These are phyloP conservation scores for Phytophthora constricta DNA, from an alignment of 352 stramenopile genomes.

Conservation along the genomic window DNA sequence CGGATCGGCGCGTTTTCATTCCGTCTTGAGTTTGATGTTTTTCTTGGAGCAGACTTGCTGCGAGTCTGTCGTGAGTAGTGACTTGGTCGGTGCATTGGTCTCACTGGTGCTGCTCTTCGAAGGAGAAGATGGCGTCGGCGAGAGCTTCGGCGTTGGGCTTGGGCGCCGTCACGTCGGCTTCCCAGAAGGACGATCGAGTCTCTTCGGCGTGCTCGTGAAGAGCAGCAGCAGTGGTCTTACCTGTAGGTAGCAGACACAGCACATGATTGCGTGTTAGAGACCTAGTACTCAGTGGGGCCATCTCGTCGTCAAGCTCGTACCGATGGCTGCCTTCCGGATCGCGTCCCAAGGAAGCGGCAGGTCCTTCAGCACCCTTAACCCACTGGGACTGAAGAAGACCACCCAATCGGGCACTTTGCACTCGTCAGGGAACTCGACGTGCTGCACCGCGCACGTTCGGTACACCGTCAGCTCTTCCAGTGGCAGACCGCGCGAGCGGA, in stretches of 20 bases:
- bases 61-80: too few relatives aligned
- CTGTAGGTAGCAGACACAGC: conserved; percentile 22
- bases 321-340: conserved; percentile 80
- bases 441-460: conserved; percentile 52
- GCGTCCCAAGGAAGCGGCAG: conserved; percentile 53
- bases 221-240: conserved; percentile 74
- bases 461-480: conserved; percentile 79
- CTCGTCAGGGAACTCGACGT: conserved; percentile 48
- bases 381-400: conserved; percentile 85
- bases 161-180: conserved; percentile 53
- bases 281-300: neutral
- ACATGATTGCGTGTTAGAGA: conserved; percentile 11
- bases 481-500: conserved; percentile 45
- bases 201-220: conserved; percentile 52
- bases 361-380: conserved; percentile 60
- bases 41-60: too few relatives aligned
- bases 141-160: conserved; percentile 68
- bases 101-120: conserved; percentile 35
- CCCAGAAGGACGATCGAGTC: conserved; percentile 49
- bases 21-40: too few relatives aligned
- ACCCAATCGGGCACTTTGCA: conserved; percentile 64
- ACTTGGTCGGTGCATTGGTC: too few relatives aligned
- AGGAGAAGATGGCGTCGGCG: conserved; percentile 55
- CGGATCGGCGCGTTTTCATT: too few relatives aligned
- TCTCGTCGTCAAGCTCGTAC: conserved; percentile 44